Base-by-base conservation (phyloP, 257 asterid genomes). In the Gynochthodes officinalis region DNA sequence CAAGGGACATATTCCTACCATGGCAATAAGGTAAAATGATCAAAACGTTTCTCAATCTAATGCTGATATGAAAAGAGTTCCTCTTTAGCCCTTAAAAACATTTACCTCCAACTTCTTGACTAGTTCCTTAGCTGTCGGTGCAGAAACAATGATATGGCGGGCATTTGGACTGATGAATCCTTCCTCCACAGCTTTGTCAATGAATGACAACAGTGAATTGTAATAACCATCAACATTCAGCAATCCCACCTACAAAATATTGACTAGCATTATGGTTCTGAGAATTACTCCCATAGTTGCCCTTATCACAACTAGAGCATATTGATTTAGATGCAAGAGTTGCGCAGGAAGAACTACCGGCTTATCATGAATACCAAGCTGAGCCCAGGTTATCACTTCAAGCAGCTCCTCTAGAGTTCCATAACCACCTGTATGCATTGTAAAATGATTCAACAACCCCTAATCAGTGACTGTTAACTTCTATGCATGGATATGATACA, bases 341-440 rank as follows among this genome's bases (percentile, higher is more conserved):
- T 39, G 44, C 5, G 3, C 6, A 39, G 52, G 63, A 12, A 53
- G 32, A 64, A 42, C 14, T 93, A 93, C 98, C 86, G 98, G 98
- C 83, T 93, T 93, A 72, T 93, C 96, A 74, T 93, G 97, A 78
- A 93, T 93, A 59, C 98, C 98, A 33, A 93, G 98, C 73, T 93
- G 98, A 60, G 98, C 97, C 98, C 98, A 93, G 4, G 98, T 93
- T 84, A 93, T 93, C 54, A 91, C 98, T 84, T 93, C 98, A 35
- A 93, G 96, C 71, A 93, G 78, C 79, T 93, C 97, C 91, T 93
- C 98, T 57, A 93, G 87, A 37, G 98, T 93, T 69, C 98, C 98
- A 89, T 93, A 93, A 62, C 98, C 98, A 78, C 98, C 98, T 93
- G 86, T 50, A 75, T 52, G 33, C 72, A 74, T 70, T 46, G 25